Conservation (phyloP, 768 basidiomycete genomes). For the Wakefieldia striispora region DNA sequence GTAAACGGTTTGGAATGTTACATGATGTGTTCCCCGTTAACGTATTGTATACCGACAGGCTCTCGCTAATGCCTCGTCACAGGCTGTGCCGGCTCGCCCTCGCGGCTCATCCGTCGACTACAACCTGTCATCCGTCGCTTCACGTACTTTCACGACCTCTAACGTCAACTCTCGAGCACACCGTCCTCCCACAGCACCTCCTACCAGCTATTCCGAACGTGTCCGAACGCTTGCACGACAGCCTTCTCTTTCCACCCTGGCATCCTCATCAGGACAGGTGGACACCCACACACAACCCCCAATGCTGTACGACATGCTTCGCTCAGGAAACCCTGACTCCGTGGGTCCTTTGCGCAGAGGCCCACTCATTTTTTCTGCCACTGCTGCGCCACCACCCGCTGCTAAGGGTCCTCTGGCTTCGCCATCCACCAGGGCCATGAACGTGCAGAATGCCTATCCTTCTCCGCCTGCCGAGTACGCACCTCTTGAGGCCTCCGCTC, state of each 20-base stretch:
- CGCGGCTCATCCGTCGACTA: slow-evolving; percentile 2
- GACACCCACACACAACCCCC: slow-evolving; percentile 2
- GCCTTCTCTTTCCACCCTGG: slow-evolving; percentile 5
- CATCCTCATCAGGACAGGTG: neutral
- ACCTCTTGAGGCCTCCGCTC: slow-evolving; percentile 6
- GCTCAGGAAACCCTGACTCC: slow-evolving; percentile 16
- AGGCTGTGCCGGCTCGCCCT: too few relatives aligned
- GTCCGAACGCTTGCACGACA: neutral
- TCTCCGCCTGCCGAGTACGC: slow-evolving; percentile 28
- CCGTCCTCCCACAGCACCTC: slow-evolving; percentile 14
- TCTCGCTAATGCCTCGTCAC: neutral
- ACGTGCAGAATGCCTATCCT: slow-evolving; percentile 20
- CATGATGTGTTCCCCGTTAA: slow-evolving; percentile 17
- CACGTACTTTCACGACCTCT: slow-evolving; percentile 12
- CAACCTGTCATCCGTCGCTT: neutral
- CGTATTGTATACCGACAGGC: too few relatives aligned
- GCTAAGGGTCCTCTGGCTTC: slow-evolving; percentile 7
- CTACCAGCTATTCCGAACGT: slow-evolving; percentile 15
- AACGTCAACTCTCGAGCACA: slow-evolving; percentile 1
- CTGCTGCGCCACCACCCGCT: slow-evolving; percentile 28
- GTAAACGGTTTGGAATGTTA: slow-evolving; percentile 22
- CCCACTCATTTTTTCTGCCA: slow-evolving; percentile 64
- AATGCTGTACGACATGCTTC: slow-evolving; percentile 22
- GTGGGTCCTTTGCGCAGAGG: slow-evolving; percentile 38
- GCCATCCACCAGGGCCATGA: slow-evolving; percentile 7